Evolutionary conservation across 257 asterid genomes (phyloP).

Genomic region (Catharanthus roseus): DNA sequence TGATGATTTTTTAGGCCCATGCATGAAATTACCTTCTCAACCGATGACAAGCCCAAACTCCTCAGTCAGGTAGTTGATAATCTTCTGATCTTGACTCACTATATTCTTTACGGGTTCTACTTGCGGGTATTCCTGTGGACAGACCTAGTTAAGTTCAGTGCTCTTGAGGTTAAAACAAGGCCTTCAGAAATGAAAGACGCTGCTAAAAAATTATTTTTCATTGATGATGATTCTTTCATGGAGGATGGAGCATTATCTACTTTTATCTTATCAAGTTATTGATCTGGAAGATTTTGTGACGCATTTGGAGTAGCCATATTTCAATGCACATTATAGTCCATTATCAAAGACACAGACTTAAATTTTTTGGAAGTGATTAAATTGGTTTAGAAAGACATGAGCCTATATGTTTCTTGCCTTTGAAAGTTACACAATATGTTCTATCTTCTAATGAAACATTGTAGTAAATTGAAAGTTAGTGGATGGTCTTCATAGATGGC

Average conservation of each 20-base stretch:
- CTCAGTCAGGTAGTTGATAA: conserved; percentile 70
- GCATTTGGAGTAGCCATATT: background rate
- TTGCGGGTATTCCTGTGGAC: background rate
- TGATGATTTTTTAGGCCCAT: conserved; percentile 64
- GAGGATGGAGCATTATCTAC: background rate
- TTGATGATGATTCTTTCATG: background rate
- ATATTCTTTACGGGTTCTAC: background rate
- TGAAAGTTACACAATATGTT: background rate
- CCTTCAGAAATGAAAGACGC: background rate
- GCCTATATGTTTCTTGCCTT: background rate
- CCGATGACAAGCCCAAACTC: conserved; percentile 87
- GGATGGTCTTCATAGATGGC: background rate
- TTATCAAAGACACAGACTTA: background rate
- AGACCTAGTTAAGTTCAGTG: background rate
- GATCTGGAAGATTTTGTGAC: background rate
- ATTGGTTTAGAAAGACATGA: background rate
- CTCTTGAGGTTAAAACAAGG: background rate
- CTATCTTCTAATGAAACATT: background rate
- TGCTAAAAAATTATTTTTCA: background rate
- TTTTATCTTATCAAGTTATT: background rate
- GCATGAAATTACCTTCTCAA: conserved; percentile 97
- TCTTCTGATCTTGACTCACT: background rate
- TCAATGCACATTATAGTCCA: background rate
- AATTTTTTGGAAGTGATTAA: background rate
- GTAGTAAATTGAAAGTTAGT: background rate